Evolutionary conservation across 2,329 filamentous ascomycete genomes (phyloP), one percentile per base, ranked within the genome.

Genomic region (Aspergillus melleus): DNA sequence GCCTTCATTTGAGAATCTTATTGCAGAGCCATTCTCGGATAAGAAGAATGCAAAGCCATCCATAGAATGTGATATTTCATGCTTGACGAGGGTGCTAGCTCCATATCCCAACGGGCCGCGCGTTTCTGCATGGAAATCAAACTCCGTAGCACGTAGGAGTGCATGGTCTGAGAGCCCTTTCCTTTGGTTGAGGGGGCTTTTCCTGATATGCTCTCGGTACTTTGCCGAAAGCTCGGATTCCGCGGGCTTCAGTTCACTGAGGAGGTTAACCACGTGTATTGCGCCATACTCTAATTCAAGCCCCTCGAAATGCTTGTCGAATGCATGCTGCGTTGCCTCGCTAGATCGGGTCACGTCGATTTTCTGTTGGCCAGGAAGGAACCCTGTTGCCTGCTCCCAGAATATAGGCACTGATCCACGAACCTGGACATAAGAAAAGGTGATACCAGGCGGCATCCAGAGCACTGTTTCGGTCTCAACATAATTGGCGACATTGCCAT

Each of bases 381-480:
- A 83, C 20, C 93, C 93, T 11, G 92, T 87, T 29, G 89, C 86
- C 75, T 98, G 95, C 74, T 99, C 95, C 95, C 95, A 99, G 74
- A 99, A 99, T 2, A 98, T 84, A 0, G 95, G 95, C 8, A 99
- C 91, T 6, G 93, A 97, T 42, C 95, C 95, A 68, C 95, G 86
- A 26, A 96, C 86, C 76, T 99, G 95, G 2, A 89, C 91, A 75
- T 97, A 99, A 0, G 95, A 98, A 73, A 98, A 98, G 57, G 92
- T 87, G 6, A 92, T 86, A 0, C 81, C 82, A 0, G 87, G 86
- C 0, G 90, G 90, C 67, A 89, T 89, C 89, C 91, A 96, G 71
- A 96, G 93, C 46, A 94, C 87, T 0, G 92, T 96, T 77, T 99
- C 95, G 0, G 92, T 95, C 76, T 99, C 95, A n/a, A 98, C 95